Evolutionary conservation across 106 monocot species (phyloP).

Genomic region (Allium fistulosum): DNA sequence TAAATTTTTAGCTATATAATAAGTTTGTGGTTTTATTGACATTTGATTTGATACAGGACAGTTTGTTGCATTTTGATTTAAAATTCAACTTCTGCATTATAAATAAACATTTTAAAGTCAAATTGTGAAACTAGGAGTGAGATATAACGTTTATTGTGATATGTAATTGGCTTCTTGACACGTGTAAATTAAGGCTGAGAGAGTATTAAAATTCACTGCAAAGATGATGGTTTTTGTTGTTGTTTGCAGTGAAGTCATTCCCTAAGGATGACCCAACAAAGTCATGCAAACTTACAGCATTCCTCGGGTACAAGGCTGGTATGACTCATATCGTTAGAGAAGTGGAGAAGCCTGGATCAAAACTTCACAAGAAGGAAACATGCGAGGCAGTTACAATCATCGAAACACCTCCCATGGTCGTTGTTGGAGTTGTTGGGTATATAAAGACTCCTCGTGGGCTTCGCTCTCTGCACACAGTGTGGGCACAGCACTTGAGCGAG

Average conservation of each 20-base stretch:
- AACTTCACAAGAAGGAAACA: conserved; percentile 93
- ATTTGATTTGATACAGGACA: no score
- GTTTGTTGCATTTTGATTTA: no score
- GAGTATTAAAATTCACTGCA: no score
- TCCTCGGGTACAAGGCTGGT: conserved; percentile 80
- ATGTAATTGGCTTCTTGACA: no score
- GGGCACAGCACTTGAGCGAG: conserved; percentile 93
- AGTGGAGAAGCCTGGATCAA: conserved; percentile 84
- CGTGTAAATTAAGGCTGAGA: no score
- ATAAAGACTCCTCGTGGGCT: conserved; percentile 89
- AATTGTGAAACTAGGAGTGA: no score
- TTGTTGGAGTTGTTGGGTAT: conserved; percentile 83
- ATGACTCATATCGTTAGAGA: conserved; percentile 85
- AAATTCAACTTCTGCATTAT: no score
- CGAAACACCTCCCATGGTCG: conserved; percentile 79
- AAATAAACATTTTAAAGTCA: no score
- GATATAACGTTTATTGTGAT: no score
- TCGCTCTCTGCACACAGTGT: conserved; percentile 62
- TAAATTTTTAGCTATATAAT: no score
- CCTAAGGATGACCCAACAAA: conserved; percentile 66
- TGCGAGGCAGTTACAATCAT: conserved; percentile 87
- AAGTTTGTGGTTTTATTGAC: no score
- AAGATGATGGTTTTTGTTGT: no score
- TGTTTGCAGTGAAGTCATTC: conserved; percentile 67
- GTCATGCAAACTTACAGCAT: conserved; percentile 56